Conservation (phyloP, 2,329 filamentous ascomycete genomes). For the Rutstroemia sp. region DNA sequence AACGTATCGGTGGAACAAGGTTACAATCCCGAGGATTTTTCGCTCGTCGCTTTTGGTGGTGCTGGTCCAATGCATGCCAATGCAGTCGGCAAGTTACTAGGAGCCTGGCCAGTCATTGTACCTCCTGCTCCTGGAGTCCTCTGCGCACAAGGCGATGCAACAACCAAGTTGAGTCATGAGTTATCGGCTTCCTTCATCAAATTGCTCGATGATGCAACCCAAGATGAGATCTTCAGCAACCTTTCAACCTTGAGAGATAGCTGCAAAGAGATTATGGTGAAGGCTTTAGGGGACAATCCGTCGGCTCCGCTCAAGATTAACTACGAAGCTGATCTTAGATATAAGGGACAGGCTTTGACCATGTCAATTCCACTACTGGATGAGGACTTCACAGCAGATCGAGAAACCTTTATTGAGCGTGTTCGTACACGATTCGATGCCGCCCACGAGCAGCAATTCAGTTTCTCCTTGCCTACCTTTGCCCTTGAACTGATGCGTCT, state of each 20-base stretch:
- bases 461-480: constrained; percentile 1
- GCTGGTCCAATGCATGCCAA: constrained; percentile 3
- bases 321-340: constrained; percentile 2
- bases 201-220: not conserved
- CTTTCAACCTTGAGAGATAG: not conserved
- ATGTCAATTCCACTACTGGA: not conserved
- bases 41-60: not conserved
- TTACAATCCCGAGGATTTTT: constrained; percentile 2
- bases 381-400: not conserved
- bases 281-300: not conserved
- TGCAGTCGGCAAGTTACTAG: constrained; percentile 1
- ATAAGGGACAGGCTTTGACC: constrained; percentile 1
- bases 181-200: not conserved
- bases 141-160: constrained; percentile 1
- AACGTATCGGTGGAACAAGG: constrained; percentile 4
- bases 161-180: constrained; percentile 4
- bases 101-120: constrained; percentile 4
- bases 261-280: not conserved
- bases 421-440: not conserved
- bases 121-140: constrained; percentile 1
- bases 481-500: not conserved
- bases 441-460: constrained; percentile 3
- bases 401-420: not conserved
- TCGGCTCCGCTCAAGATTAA: not conserved
- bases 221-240: not conserved